These are phyloP conservation scores for Collybia nuda DNA, from an alignment of 768 basidiomycete genomes.

Conservation along the genomic window DNA sequence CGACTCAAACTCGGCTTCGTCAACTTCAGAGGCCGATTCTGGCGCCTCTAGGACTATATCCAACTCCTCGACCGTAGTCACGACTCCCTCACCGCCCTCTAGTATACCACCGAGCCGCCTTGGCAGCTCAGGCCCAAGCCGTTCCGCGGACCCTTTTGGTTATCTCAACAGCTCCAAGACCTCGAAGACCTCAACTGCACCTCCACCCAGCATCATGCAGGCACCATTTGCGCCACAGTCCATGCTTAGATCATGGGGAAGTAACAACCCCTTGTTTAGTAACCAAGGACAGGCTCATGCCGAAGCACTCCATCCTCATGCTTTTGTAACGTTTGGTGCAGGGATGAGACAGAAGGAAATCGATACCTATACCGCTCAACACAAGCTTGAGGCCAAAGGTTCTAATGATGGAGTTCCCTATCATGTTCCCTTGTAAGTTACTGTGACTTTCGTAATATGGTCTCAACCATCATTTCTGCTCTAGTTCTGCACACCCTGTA, in stretches of 20 bases:
- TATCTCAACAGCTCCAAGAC: slow-evolving; percentile 47
- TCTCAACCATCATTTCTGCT: slow-evolving; percentile 6
- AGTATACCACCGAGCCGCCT: slow-evolving; percentile 5
- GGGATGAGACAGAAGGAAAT: slow-evolving; percentile 85
- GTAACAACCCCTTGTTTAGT: slow-evolving; percentile 23
- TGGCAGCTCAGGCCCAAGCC: slow-evolving; percentile 8
- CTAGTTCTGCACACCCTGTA: slow-evolving; percentile 74
- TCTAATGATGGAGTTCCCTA: slow-evolving; percentile 67
- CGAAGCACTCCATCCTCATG: slow-evolving; percentile 64
- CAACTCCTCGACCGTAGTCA: slow-evolving; percentile 23
- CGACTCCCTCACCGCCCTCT: slow-evolving; percentile 25
- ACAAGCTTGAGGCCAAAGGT: slow-evolving; percentile 63
- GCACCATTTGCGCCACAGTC: slow-evolving; percentile 26
- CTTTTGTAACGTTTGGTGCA: slow-evolving; percentile 85
- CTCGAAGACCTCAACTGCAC: slow-evolving; percentile 21
- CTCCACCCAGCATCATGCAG: slow-evolving; percentile 28
- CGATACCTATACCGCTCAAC: slow-evolving; percentile 69
- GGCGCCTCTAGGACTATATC: slow-evolving; percentile 8
- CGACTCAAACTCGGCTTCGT: slow-evolving; percentile 15
- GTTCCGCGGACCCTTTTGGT: slow-evolving; percentile 55
- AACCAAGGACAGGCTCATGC: slow-evolving; percentile 44
- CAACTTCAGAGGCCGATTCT: slow-evolving; percentile 14
- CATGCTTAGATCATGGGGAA: slow-evolving; percentile 36
- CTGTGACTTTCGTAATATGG: slow-evolving; percentile 4
- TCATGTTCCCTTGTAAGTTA: slow-evolving; percentile 73